Evolutionary conservation across 805 yeast genomes (phyloP).

Genomic region (Wickerhamiella australiensis): DNA sequence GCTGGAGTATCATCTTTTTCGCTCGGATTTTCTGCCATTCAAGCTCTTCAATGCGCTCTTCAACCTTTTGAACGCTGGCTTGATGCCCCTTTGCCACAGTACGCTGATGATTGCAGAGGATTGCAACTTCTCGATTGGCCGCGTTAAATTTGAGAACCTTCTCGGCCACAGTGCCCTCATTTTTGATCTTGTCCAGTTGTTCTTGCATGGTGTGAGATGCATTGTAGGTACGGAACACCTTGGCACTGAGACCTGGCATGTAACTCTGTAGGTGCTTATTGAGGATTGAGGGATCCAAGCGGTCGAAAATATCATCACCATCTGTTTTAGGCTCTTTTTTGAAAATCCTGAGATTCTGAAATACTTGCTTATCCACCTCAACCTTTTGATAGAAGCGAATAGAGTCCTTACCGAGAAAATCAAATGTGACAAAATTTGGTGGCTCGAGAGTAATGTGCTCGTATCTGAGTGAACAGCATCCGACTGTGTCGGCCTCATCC

Average conservation of each 20-base stretch:
- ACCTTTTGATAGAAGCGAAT: slow-evolving; percentile 86
- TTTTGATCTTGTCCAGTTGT: slow-evolving; percentile 72
- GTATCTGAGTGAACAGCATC: slow-evolving; percentile 85
- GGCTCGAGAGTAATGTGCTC: slow-evolving; percentile 82
- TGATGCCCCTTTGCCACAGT: slow-evolving; percentile 80
- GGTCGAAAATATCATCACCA: slow-evolving; percentile 86
- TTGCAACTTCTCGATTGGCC: slow-evolving; percentile 91
- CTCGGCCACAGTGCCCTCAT: slow-evolving; percentile 77
- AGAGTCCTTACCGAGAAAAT: slow-evolving; percentile 91
- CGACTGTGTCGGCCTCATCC: slow-evolving; percentile 96
- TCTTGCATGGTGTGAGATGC: slow-evolving; percentile 97
- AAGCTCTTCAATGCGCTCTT: slow-evolving; percentile 65
- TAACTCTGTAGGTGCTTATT: slow-evolving; percentile 81
- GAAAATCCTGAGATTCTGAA: slow-evolving; percentile 75
- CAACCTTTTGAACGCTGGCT: slow-evolving; percentile 63
- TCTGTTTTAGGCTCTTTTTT: slow-evolving; percentile 80
- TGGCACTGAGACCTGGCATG: slow-evolving; percentile 89
- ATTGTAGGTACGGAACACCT: slow-evolving; percentile 93
- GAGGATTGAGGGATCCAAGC: slow-evolving; percentile 70
- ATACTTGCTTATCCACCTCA: slow-evolving; percentile 82
- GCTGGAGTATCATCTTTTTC: slow-evolving; percentile 54
- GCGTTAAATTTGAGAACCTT: slow-evolving; percentile 82
- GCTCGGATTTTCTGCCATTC: slow-evolving; percentile 70
- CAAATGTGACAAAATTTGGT: slow-evolving; percentile 76
- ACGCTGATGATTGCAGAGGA: slow-evolving; percentile 93